These are phyloP conservation scores for Debaryomyces hansenii DNA, from an alignment of 805 yeast species.

Conservation along the genomic window DNA sequence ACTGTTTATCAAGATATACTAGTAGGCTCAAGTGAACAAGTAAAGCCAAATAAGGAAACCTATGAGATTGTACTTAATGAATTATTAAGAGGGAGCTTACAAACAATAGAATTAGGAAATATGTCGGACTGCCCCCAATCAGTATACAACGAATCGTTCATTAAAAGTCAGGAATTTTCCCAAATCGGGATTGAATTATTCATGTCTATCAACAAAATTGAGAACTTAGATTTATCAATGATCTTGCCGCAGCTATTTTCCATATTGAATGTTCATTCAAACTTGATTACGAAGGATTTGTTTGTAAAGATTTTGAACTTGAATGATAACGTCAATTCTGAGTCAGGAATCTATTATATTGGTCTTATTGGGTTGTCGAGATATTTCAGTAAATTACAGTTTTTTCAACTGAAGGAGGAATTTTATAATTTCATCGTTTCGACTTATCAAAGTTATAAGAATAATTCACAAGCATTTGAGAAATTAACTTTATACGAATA, in stretches of 20 bases:
- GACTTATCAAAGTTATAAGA: constrained; percentile 34
- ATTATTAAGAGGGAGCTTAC: constrained; percentile 50
- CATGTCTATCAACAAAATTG: constrained; percentile 42
- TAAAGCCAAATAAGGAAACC: constrained; percentile 57
- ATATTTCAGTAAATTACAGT: constrained; percentile 16
- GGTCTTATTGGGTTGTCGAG: constrained; percentile 32
- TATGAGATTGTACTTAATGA: constrained; percentile 50
- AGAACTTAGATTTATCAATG: constrained; percentile 28
- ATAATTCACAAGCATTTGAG: constrained; percentile 6
- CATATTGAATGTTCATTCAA: constrained; percentile 26
- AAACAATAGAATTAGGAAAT: constrained; percentile 33
- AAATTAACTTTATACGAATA: constrained; percentile 38
- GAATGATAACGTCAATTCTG: not conserved
- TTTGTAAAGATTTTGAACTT: constrained; percentile 18
- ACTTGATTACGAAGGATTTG: constrained; percentile 21
- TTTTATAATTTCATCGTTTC: constrained; percentile 26
- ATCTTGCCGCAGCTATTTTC: constrained; percentile 38
- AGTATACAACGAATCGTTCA: constrained; percentile 48
- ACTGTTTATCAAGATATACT: constrained; percentile 70
- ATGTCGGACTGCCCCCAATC: constrained; percentile 49
- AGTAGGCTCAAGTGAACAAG: constrained; percentile 5
- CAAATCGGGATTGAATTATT: constrained; percentile 46
- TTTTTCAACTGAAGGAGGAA: constrained; percentile 16
- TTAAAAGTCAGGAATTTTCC: constrained; percentile 46
- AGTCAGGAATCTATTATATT: constrained; percentile 30